phyloP scores from a whole-genome alignment of 352 stramenopile genomes.

The Hyaloperonospora brassicae region DNA sequence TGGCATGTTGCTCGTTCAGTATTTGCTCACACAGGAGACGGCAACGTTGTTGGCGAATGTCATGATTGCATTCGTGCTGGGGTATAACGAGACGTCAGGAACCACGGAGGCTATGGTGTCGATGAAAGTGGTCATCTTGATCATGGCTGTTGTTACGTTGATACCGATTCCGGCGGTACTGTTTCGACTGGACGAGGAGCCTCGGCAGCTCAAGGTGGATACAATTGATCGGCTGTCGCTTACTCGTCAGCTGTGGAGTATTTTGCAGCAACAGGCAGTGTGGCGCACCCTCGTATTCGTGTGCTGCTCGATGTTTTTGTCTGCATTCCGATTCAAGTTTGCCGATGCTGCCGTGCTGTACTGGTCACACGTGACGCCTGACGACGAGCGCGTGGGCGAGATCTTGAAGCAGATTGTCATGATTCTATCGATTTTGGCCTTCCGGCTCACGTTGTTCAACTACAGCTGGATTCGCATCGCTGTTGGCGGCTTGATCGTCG shows the following conservation, averaged over 20 bases:
- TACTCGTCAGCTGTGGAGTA: slow-evolving; percentile 56
- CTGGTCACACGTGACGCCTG: slow-evolving; percentile 38
- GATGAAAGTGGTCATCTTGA: slow-evolving; percentile 60
- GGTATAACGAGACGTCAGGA: slow-evolving; percentile 26
- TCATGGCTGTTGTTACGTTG: slow-evolving; percentile 60
- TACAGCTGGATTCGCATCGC: slow-evolving; percentile 63
- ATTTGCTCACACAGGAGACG: slow-evolving; percentile 46
- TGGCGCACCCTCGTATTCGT: slow-evolving; percentile 72
- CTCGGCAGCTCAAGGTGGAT: slow-evolving; percentile 66
- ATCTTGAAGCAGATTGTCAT: slow-evolving; percentile 44
- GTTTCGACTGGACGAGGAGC: slow-evolving; percentile 61
- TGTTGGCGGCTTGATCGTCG: slow-evolving; percentile 34
- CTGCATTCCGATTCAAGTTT: slow-evolving; percentile 62
- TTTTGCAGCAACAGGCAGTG: slow-evolving; percentile 66
- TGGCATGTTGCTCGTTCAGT: slow-evolving; percentile 55
- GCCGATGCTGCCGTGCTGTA: slow-evolving; percentile 34
- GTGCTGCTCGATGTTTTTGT: slow-evolving; percentile 46
- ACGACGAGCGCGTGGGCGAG: slow-evolving; percentile 30
- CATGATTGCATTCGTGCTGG: slow-evolving; percentile 34
- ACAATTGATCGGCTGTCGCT: slow-evolving; percentile 51
- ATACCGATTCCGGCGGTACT: slow-evolving; percentile 58
- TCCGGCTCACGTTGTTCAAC: slow-evolving; percentile 56
- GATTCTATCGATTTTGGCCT: slow-evolving; percentile 41
- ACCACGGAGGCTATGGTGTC: slow-evolving; percentile 38
- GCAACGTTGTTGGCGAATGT: slow-evolving; percentile 39